Conservation (phyloP, 805 yeast genomes). For the Grigorovia yakushimaensis region DNA sequence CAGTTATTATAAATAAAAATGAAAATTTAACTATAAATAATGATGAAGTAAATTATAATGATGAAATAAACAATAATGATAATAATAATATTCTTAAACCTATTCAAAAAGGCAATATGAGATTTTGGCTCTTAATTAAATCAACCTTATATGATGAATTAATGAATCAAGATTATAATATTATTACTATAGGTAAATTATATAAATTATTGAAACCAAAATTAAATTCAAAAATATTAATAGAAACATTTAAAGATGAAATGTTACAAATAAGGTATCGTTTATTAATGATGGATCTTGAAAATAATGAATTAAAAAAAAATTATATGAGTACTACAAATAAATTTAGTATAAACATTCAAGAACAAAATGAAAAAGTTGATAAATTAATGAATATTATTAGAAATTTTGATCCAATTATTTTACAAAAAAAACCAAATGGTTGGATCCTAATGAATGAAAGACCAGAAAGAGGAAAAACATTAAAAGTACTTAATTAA, state of each 20-base stretch:
- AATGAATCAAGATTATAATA: neutral
- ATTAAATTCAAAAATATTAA: slow-evolving; percentile 3
- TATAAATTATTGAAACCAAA: slow-evolving; percentile 15
- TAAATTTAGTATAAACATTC: neutral
- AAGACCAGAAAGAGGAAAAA: neutral
- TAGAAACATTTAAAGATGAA: slow-evolving; percentile 10
- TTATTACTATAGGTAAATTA: slow-evolving; percentile 17
- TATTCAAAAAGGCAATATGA: slow-evolving; percentile 24
- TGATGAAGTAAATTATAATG: no score
- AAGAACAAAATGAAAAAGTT: neutral
- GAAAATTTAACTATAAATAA: no score
- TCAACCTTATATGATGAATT: slow-evolving; percentile 16
- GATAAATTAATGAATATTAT: neutral
- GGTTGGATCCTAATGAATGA: slow-evolving; percentile 3
- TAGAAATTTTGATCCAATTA: neutral
- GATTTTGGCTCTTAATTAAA: slow-evolving; percentile 25
- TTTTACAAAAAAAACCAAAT: neutral
- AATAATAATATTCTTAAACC: slow-evolving; percentile 5
- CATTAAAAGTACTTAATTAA: neutral
- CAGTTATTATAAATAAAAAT: no score
- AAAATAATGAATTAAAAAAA: no score
- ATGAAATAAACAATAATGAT: no score
- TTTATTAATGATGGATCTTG: neutral
- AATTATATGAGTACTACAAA: no score
- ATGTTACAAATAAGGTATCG: slow-evolving; percentile 3